These are phyloP conservation scores for Vinca minor DNA, from an alignment of 257 asterid genomes.

Conservation along the genomic window DNA sequence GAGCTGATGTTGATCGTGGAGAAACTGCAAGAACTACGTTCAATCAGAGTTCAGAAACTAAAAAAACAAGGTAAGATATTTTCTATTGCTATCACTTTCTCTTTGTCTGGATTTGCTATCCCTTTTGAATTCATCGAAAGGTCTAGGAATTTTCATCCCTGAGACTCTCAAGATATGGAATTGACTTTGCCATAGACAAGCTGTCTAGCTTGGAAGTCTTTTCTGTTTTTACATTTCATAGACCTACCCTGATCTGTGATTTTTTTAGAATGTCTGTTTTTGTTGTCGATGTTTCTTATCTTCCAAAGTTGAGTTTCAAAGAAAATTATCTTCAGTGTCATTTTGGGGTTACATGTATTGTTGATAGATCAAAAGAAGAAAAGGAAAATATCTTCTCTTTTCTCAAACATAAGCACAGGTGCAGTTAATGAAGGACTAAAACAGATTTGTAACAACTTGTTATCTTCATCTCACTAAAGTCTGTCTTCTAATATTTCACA, in stretches of 20 bases:
- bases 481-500: not conserved
- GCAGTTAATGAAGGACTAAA: not conserved
- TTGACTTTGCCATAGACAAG: too few species aligned
- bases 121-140: not conserved
- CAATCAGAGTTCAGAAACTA: constrained; percentile 76
- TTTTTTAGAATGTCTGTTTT: not conserved
- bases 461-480: not conserved
- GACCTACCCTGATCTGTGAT: not conserved
- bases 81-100: not conserved
- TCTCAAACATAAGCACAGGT: not conserved
- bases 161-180: not conserved
- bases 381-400: not conserved
- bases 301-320: not conserved
- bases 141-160: not conserved
- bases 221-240: not conserved
- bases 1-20: constrained; percentile 87
- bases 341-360: not conserved
- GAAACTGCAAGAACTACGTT: constrained; percentile 84
- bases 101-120: not conserved
- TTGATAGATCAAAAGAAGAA: not conserved
- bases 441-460: not conserved
- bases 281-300: not conserved
- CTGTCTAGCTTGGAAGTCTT: too few species aligned
- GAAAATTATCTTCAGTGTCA: not conserved
- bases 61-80: constrained; percentile 72